A percentile compares a stretch with the other conserved stretches of the same genome.
Evolutionary conservation across 768 basidiomycete species (phyloP).

Genomic region (Suillus placidus): DNA sequence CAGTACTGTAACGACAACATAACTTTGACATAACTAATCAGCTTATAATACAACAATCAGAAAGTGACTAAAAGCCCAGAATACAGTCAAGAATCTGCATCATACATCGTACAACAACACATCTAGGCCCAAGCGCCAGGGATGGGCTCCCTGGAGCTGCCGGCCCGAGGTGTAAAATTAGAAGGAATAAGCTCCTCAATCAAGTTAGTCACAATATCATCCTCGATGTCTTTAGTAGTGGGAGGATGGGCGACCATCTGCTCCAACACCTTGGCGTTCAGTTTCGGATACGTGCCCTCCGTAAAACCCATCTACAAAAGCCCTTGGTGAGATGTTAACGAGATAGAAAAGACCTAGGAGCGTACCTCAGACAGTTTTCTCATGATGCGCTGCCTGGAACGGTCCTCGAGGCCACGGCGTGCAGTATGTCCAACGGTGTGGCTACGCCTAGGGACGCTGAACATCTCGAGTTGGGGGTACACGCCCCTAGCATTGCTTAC

Average conservation of each 20-base stretch:
- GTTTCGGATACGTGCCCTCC: slow-evolving; percentile 53
- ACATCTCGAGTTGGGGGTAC: slow-evolving; percentile 66
- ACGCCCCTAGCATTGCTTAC: slow-evolving; percentile 64
- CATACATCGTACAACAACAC: neutral
- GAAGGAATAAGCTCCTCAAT: slow-evolving; percentile 59
- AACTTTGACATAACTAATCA: slow-evolving; percentile 4
- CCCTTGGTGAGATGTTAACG: slow-evolving; percentile 15
- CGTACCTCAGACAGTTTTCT: slow-evolving; percentile 59
- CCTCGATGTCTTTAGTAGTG: slow-evolving; percentile 59
- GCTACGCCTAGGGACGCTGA: slow-evolving; percentile 52
- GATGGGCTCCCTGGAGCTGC: slow-evolving; percentile 34
- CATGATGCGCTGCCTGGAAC: slow-evolving; percentile 50
- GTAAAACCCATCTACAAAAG: slow-evolving; percentile 73
- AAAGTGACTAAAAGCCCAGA: slow-evolving; percentile 3
- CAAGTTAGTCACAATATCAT: slow-evolving; percentile 65
- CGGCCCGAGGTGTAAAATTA: slow-evolving; percentile 40
- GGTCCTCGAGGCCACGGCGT: slow-evolving; percentile 18
- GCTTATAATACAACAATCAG: slow-evolving; percentile 4
- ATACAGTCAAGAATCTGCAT: neutral
- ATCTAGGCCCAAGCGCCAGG: slow-evolving; percentile 51
- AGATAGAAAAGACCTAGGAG: slow-evolving; percentile 37
- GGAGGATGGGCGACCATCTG: slow-evolving; percentile 46
- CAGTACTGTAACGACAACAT: neutral
- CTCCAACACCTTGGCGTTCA: slow-evolving; percentile 52
- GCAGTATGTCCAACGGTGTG: slow-evolving; percentile 33